Percentiles rank a stretch among this genome's conserved stretches.
Conservation (phyloP, 192 early-diverging fungal genomes). For the Backusella westeae region DNA sequence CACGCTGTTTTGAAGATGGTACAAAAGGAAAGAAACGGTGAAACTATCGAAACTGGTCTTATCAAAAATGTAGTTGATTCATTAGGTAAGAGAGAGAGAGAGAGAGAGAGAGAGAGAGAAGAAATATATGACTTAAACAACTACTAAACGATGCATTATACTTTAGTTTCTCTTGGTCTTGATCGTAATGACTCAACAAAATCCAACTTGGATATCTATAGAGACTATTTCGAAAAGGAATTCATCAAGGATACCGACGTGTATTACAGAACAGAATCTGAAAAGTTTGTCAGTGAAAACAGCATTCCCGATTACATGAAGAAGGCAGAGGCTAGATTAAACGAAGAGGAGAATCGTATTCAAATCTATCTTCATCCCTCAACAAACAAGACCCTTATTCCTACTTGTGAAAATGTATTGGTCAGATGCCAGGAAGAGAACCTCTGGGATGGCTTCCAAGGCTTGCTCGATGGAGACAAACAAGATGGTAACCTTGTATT, state of each 20-base stretch:
- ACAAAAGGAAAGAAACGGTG: slow-evolving; percentile 82
- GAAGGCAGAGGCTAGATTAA: slow-evolving; percentile 76
- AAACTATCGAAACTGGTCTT: slow-evolving; percentile 81
- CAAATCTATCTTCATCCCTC: slow-evolving; percentile 83
- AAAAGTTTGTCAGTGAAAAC: slow-evolving; percentile 88
- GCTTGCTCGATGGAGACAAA: slow-evolving; percentile 84
- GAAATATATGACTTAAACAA: background rate
- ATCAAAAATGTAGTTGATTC: slow-evolving; percentile 90
- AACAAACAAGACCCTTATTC: slow-evolving; percentile 76
- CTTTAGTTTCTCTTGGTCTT: slow-evolving; percentile 72
- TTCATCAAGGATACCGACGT: slow-evolving; percentile 78
- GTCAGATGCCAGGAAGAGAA: slow-evolving; percentile 79
- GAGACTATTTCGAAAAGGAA: slow-evolving; percentile 80
- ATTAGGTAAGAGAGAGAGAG: slow-evolving; percentile 66
- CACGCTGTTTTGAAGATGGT: slow-evolving; percentile 78
- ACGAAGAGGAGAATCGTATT: slow-evolving; percentile 85
- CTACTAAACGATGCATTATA: background rate
- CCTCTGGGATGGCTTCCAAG: slow-evolving; percentile 90
- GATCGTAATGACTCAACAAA: slow-evolving; percentile 79
- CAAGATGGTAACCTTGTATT: slow-evolving; percentile 49
- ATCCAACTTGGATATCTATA: slow-evolving; percentile 86
- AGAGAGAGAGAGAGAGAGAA: background rate
- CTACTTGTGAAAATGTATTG: slow-evolving; percentile 81
- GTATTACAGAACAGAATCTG: slow-evolving; percentile 89
- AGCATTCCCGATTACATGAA: slow-evolving; percentile 95